These are phyloP conservation scores for Mycena sanguinolenta DNA, from an alignment of 768 basidiomycete genomes.

Conservation along the genomic window DNA sequence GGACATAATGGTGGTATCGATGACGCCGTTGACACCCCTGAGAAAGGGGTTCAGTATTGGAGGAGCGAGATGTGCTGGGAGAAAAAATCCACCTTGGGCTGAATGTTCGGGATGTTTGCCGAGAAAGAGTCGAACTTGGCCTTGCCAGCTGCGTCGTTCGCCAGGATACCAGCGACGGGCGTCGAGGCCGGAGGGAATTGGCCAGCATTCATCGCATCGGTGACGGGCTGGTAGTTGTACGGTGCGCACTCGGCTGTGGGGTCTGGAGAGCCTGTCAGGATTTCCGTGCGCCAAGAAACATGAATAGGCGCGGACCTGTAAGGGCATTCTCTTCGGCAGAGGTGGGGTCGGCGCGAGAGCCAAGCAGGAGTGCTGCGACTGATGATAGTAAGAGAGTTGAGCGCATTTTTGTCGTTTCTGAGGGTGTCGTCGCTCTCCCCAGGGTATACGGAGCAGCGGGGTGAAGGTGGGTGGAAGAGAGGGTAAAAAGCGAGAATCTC, in stretches of 20 bases:
- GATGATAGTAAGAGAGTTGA: neutral
- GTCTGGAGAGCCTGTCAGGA: constrained; percentile 42
- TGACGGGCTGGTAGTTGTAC: constrained; percentile 57
- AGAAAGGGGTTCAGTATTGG: constrained; percentile 38
- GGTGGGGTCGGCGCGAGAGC: neutral
- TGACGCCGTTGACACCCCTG: constrained; percentile 26
- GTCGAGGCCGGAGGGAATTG: constrained; percentile 60
- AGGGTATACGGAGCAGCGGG: neutral
- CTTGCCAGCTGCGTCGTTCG: constrained; percentile 57
- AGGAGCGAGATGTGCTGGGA: constrained; percentile 33
- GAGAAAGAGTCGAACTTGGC: constrained; percentile 59
- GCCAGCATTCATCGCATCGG: constrained; percentile 38
- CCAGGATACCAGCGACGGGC: constrained; percentile 54
- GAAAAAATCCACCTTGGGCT: constrained; percentile 51
- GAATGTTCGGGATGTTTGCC: constrained; percentile 60
- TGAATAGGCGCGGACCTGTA: neutral
- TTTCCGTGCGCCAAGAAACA: no score
- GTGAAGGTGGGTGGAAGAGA: no score
- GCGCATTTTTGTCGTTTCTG: neutral
- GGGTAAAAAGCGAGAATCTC: neutral
- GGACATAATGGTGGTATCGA: constrained; percentile 45
- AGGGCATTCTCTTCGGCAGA: neutral
- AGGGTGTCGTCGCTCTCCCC: neutral
- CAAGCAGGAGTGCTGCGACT: neutral
- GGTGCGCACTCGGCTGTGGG: constrained; percentile 55